phyloP scores from a whole-genome alignment of 306 rosid species.

The Vicia sativa region DNA sequence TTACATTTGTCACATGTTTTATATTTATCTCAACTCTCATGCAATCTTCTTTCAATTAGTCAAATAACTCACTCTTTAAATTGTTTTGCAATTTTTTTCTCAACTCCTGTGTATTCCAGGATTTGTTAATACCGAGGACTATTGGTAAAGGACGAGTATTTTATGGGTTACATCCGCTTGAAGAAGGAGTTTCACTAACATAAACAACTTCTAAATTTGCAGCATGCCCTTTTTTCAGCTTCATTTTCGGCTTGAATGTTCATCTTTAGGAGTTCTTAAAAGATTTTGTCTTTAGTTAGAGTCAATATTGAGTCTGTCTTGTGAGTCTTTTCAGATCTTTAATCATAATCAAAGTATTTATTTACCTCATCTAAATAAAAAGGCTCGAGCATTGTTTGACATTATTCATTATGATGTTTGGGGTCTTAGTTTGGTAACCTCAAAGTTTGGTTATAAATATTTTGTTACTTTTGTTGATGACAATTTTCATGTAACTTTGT shows the following conservation, averaged over 20 bases:
- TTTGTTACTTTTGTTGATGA: neutral
- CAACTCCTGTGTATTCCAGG: neutral
- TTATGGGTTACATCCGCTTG: neutral
- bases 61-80: neutral
- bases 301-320: neutral
- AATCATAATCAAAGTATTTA: neutral
- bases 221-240: neutral
- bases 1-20: too few species aligned
- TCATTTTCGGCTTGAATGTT: neutral
- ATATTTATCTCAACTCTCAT: too few species aligned
- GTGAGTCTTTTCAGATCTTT: neutral
- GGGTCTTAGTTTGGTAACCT: neutral
- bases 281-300: neutral
- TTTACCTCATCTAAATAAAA: neutral
- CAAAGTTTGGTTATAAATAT: neutral
- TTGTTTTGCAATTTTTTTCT: neutral
- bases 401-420: neutral
- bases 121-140: neutral
- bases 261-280: neutral
- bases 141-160: neutral
- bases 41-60: neutral
- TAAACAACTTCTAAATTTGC: neutral
- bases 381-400: neutral
- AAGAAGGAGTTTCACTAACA: neutral
- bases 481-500: neutral